phyloP scores from a whole-genome alignment of 768 basidiomycete species.

The Lentinus tigrinus region DNA sequence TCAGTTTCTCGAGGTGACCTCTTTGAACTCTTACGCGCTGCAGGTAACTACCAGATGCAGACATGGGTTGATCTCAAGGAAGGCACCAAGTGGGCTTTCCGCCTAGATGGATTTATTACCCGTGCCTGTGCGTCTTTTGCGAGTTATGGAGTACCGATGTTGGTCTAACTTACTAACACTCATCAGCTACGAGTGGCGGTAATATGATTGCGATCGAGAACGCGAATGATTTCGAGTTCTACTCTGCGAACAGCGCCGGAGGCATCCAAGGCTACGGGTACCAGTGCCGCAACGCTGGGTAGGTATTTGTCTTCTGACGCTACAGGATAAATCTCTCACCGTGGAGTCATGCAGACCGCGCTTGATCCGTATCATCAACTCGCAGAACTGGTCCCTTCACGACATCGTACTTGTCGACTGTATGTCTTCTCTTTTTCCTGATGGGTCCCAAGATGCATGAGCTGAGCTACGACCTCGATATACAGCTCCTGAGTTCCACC shows the following conservation, averaged over 20 bases:
- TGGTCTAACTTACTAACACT: not conserved
- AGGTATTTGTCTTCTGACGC: not conserved
- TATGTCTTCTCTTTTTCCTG: slow-evolving; percentile 4
- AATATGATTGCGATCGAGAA: slow-evolving; percentile 32
- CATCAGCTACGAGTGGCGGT: slow-evolving; percentile 23
- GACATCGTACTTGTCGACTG: slow-evolving; percentile 33
- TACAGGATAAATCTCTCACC: not conserved
- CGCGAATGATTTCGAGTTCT: slow-evolving; percentile 33
- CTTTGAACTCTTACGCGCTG: too few species aligned
- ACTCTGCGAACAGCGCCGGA: slow-evolving; percentile 28
- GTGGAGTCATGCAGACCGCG: slow-evolving; percentile 17
- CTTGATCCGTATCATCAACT: slow-evolving; percentile 28
- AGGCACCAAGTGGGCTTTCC: slow-evolving; percentile 29
- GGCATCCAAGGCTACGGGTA: slow-evolving; percentile 32
- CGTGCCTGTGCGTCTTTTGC: slow-evolving; percentile 20
- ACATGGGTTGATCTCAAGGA: slow-evolving; percentile 31
- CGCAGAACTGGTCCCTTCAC: slow-evolving; percentile 30
- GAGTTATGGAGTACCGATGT: not conserved
- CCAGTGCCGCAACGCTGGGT: slow-evolving; percentile 31
- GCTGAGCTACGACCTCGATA: not conserved
- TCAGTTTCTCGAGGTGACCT: too few species aligned
- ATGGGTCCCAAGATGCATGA: too few species aligned
- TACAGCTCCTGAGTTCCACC: slow-evolving; percentile 31
- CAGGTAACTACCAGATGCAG: slow-evolving; percentile 27
- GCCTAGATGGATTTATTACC: slow-evolving; percentile 32